Conservation (phyloP, 2,329 filamentous ascomycete species). For the Aspergillus pseudotamarii region DNA sequence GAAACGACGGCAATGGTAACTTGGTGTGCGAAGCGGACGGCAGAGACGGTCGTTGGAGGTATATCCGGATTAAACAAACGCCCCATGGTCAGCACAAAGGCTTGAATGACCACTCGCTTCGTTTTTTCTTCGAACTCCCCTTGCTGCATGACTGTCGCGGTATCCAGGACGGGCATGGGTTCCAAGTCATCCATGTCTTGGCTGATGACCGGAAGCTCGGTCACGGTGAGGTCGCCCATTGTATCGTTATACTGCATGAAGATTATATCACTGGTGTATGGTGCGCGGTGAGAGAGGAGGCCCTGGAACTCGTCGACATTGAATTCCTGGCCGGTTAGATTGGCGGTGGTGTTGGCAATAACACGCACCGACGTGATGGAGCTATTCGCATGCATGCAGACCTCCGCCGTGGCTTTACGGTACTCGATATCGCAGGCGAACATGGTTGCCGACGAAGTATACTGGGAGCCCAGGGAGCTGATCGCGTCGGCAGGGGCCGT, state of each 20-base stretch:
- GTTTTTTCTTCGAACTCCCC: constrained; percentile 31
- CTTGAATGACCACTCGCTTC: constrained; percentile 30
- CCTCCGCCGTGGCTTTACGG: constrained; percentile 28
- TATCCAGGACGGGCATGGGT: constrained; percentile 33
- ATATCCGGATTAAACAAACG: constrained; percentile 35
- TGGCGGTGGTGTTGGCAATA: constrained; percentile 21
- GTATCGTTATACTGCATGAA: constrained; percentile 34
- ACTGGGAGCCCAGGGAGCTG: constrained; percentile 12
- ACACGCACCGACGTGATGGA: constrained; percentile 32
- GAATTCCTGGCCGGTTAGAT: constrained; percentile 26
- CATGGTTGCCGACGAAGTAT: constrained; percentile 30
- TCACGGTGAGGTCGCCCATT: constrained; percentile 29
- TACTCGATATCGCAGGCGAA: constrained; percentile 38
- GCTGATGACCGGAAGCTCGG: constrained; percentile 35
- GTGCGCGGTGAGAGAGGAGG: constrained; percentile 32
- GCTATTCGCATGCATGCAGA: constrained; percentile 39
- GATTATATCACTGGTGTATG: constrained; percentile 38
- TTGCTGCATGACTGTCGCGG: constrained; percentile 32
- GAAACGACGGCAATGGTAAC: constrained; percentile 34
- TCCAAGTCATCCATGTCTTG: constrained; percentile 34
- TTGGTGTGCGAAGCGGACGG: constrained; percentile 25
- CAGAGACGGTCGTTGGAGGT: constrained; percentile 23
- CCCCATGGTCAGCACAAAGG: constrained; percentile 34
- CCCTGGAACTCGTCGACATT: constrained; percentile 36
- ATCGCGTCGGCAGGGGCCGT: constrained; percentile 11